Conservation (phyloP, 352 stramenopile genomes). For the Phytophthora brassicae region DNA sequence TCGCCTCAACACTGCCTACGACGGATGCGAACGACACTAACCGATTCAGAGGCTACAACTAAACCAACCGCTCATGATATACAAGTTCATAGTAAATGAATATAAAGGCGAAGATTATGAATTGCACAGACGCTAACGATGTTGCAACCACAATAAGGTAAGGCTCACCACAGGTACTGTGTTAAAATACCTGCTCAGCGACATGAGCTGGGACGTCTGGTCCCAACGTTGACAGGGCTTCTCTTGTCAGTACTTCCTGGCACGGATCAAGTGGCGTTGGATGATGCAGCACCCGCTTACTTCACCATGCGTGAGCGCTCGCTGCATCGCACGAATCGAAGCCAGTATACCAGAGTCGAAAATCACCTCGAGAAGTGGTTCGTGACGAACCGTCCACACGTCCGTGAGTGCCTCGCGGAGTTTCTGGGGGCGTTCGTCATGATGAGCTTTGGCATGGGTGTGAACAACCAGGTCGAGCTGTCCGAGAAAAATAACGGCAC, state of each 20-base stretch:
- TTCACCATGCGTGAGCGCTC: constrained; percentile 15
- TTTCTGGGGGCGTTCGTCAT: constrained; percentile 14
- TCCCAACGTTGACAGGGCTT: too few species aligned
- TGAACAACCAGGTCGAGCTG: constrained; percentile 14
- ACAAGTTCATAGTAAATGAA: constrained; percentile 15
- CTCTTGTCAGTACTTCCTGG: too few species aligned
- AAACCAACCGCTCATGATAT: constrained; percentile 13
- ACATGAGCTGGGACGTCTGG: constrained; percentile 14
- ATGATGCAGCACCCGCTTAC: constrained; percentile 2
- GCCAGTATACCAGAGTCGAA: constrained; percentile 4
- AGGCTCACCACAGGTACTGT: too few species aligned
- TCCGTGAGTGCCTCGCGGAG: constrained; percentile 1
- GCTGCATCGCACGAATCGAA: constrained; percentile 12
- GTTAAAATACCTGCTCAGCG: not conserved
- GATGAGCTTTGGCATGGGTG: constrained; percentile 14
- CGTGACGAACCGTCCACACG: constrained; percentile 7
- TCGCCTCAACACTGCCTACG: constrained; percentile 17
- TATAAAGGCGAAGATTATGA: constrained; percentile 21
- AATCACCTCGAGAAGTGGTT: constrained; percentile 11
- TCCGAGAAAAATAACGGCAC: constrained; percentile 7
- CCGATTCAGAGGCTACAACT: constrained; percentile 23
- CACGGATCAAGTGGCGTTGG: constrained; percentile 1
- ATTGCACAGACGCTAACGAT: not conserved
- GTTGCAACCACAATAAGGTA: too few species aligned
- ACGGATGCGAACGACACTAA: constrained; percentile 18